phyloP scores from a whole-genome alignment of 2,329 filamentous ascomycete genomes.

The Lecanicillium sp. region DNA sequence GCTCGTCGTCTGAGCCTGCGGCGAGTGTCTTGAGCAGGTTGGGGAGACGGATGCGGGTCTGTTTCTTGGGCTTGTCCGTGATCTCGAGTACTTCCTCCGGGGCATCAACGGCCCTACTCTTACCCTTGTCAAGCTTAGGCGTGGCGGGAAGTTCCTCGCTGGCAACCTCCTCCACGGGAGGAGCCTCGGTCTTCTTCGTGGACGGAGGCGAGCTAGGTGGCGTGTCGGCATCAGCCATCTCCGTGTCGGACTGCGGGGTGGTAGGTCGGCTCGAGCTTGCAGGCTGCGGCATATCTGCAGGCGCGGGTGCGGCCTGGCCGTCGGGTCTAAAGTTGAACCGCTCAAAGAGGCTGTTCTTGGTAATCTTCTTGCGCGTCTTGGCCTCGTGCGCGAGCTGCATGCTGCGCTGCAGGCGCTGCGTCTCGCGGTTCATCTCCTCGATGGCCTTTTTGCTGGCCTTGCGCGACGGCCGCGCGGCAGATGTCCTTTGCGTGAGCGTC shows the following conservation, averaged over 20 bases:
- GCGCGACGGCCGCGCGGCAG: constrained; percentile 61
- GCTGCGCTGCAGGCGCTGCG: constrained; percentile 81
- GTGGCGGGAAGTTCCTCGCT: constrained; percentile 27
- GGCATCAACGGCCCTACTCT: constrained; percentile 44
- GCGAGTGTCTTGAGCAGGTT: constrained; percentile 31
- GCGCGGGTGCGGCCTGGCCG: constrained; percentile 21
- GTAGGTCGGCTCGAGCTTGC: constrained; percentile 51
- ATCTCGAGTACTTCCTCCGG: constrained; percentile 18
- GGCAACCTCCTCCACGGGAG: constrained; percentile 24
- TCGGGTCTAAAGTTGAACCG: constrained; percentile 67
- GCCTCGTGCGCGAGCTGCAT: constrained; percentile 89
- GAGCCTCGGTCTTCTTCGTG: constrained; percentile 25
- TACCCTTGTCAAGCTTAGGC: constrained; percentile 46
- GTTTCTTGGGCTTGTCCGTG: constrained; percentile 36
- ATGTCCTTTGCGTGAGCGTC: constrained; percentile 56
- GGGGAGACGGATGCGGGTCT: constrained; percentile 46
- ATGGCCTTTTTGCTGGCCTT: constrained; percentile 93
- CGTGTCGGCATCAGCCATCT: constrained; percentile 50
- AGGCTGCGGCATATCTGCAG: constrained; percentile 29
- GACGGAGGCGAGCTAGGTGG: constrained; percentile 65
- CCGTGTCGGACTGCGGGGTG: constrained; percentile 47
- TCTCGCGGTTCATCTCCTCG: constrained; percentile 92
- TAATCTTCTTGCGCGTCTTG: constrained; percentile 85
- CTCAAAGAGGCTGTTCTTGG: constrained; percentile 74
- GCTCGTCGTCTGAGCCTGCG: constrained; percentile 50